phyloP scores from a whole-genome alignment of 192 early-diverging fungal genomes.

The Gigaspora rosea region DNA sequence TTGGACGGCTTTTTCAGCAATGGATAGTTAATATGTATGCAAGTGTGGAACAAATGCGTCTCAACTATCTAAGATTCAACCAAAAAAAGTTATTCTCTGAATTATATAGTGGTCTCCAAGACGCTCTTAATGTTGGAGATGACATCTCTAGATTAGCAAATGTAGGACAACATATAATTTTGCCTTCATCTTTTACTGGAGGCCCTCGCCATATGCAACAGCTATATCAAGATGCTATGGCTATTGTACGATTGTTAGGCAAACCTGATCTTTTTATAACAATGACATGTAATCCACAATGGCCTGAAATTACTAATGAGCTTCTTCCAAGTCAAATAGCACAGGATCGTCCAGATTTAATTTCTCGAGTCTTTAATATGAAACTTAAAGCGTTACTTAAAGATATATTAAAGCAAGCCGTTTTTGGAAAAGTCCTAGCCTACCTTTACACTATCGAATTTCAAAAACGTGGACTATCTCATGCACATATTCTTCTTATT shows the following conservation, averaged over 20 bases:
- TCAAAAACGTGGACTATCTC: constrained; percentile 45
- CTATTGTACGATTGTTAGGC: constrained; percentile 31
- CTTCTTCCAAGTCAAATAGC: constrained; percentile 18
- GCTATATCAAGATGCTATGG: constrained; percentile 34
- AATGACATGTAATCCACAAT: constrained; percentile 10
- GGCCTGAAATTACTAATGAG: not conserved
- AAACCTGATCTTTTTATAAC: constrained; percentile 48
- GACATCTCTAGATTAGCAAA: no score
- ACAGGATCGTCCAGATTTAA: constrained; percentile 33
- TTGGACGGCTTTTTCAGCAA: no score
- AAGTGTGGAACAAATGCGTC: no score
- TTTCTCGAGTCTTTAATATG: constrained; percentile 28
- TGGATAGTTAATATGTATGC: no score
- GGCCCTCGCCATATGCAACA: constrained; percentile 31
- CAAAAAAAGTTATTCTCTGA: not conserved
- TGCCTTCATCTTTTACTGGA: constrained; percentile 27
- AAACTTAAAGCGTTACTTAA: constrained; percentile 31
- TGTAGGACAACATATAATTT: not conserved
- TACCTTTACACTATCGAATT: constrained; percentile 41
- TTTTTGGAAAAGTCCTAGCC: constrained; percentile 35
- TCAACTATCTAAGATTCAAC: no score
- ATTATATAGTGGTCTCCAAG: no score
- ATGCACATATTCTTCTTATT: constrained; percentile 44
- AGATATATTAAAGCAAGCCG: constrained; percentile 22
- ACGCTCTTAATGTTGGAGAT: no score